Conservation (phyloP, 1,139 yeast species). For the Hemisphaericaspora xylanilytica region DNA sequence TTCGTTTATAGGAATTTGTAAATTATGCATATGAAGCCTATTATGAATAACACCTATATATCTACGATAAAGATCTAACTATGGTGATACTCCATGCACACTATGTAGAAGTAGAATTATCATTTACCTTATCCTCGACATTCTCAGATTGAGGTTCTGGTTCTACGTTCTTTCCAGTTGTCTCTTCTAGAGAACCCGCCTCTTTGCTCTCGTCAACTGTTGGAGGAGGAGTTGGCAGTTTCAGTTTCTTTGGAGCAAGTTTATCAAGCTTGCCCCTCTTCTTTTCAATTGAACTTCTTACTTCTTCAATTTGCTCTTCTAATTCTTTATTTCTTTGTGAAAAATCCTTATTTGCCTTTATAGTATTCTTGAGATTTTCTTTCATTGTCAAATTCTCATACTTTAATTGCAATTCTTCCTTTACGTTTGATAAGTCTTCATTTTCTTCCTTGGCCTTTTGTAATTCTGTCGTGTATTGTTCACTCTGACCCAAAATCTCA, state of each 20-base stretch:
- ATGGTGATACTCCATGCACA: too few species aligned
- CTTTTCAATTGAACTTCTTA: constrained; percentile 19
- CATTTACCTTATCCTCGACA: neutral
- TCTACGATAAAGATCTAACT: too few species aligned
- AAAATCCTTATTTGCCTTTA: constrained; percentile 45
- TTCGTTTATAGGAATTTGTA: too few species aligned
- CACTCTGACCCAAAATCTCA: constrained; percentile 40
- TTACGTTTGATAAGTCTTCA: constrained; percentile 18
- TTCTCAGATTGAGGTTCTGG: constrained; percentile 2
- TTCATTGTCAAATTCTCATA: constrained; percentile 45
- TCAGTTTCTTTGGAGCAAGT: constrained; percentile 3
- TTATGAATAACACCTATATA: too few species aligned
- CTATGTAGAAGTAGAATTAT: neutral
- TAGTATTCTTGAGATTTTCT: constrained; percentile 44
- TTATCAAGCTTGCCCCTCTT: constrained; percentile 21
- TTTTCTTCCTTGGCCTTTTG: constrained; percentile 25
- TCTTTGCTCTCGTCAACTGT: neutral
- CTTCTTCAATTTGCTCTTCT: constrained; percentile 30
- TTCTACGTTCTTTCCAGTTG: neutral
- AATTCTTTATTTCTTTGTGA: constrained; percentile 37
- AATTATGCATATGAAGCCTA: too few species aligned
- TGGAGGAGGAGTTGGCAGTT: neutral
- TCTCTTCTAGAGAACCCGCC: neutral
- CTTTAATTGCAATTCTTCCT: constrained; percentile 25
- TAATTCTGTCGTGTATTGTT: constrained; percentile 27